phyloP scores from a whole-genome alignment of 106 monocot genomes.

The Allium fistulosum region DNA sequence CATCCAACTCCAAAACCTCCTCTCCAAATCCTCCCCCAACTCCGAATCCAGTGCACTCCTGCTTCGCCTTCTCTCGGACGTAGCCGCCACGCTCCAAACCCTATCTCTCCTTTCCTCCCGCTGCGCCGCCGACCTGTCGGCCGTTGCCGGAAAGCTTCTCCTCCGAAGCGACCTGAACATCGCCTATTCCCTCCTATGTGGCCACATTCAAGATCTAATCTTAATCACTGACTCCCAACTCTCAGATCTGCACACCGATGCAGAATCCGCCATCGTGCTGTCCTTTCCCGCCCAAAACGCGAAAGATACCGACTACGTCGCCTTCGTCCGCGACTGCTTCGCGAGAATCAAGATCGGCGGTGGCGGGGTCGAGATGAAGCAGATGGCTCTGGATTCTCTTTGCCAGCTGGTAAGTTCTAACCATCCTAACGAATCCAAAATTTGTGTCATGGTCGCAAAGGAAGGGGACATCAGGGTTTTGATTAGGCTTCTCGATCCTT shows the following conservation, averaged over 20 bases:
- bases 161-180: conserved; percentile 67
- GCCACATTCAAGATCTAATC: conserved; percentile 45
- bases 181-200: conserved; percentile 43
- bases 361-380: conserved; percentile 44
- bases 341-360: conserved; percentile 76
- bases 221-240: conserved; percentile 49
- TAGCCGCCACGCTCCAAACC: conserved; percentile 27
- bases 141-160: conserved; percentile 46
- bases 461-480: conserved; percentile 46
- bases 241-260: conserved; percentile 6
- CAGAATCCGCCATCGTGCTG: conserved; percentile 41
- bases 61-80: neutral
- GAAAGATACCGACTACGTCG: conserved; percentile 38
- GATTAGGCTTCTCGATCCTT: conserved; percentile 44
- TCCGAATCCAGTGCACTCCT: neutral
- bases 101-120: conserved; percentile 40
- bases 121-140: conserved; percentile 35
- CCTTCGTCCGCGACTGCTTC: conserved; percentile 78
- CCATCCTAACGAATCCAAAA: conserved; percentile 9
- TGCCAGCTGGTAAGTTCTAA: conserved; percentile 37
- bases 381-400: conserved; percentile 66
- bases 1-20: conserved; percentile 1
- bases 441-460: conserved; percentile 27
- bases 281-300: conserved; percentile 34
- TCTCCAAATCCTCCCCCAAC: neutral